Evolutionary conservation across 1,284 basidiomycete species (phyloP).

Genomic region (Rhodotorula mucilaginosa): DNA sequence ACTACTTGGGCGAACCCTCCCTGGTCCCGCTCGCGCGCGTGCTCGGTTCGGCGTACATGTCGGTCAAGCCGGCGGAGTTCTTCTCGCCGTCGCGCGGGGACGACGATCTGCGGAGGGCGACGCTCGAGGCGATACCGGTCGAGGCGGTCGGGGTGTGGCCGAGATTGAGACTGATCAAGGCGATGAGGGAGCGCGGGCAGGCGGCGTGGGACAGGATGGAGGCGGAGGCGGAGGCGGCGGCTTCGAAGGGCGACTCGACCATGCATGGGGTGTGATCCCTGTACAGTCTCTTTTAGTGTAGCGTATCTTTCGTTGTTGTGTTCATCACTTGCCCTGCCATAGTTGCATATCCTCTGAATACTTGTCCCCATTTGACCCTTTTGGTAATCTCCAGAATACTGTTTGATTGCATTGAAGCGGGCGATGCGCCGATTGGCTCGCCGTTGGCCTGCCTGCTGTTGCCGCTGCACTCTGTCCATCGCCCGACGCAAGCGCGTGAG

Average conservation of each 20-base stretch:
- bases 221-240: not conserved
- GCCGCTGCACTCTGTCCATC: not conserved
- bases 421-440: not conserved
- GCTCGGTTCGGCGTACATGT: constrained; percentile 20
- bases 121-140: constrained; percentile 8
- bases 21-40: constrained; percentile 26
- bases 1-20: not conserved
- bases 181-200: constrained; percentile 1
- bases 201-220: not conserved
- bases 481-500: not conserved
- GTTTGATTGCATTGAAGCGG: too few species aligned
- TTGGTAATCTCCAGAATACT: too few species aligned
- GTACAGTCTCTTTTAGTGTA: not conserved
- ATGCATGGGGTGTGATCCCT: too few species aligned
- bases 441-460: not conserved
- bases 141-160: constrained; percentile 11
- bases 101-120: not conserved
- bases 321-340: not conserved
- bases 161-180: constrained; percentile 6
- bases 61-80: constrained; percentile 20
- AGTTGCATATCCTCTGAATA: not conserved
- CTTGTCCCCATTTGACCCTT: too few species aligned
- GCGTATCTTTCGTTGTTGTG: not conserved
- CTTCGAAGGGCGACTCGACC: not conserved
- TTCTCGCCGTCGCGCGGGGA: not conserved